phyloP scores from a whole-genome alignment of 179 eudicot genomes.

The Spergularia azorica region DNA sequence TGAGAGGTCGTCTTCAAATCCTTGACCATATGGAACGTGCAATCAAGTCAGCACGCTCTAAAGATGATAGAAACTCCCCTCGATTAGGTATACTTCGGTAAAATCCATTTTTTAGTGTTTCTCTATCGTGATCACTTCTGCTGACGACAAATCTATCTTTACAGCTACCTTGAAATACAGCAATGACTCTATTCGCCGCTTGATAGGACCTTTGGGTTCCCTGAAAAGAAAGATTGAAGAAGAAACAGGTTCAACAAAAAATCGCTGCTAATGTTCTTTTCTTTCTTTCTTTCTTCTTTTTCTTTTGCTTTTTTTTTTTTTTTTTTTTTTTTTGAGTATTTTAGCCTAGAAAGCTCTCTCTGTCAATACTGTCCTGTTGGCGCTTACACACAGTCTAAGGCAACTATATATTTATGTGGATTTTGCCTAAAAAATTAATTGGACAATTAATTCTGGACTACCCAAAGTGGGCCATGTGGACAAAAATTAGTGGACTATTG shows the following conservation, averaged over 20 bases:
- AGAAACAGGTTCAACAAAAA: constrained; percentile 67
- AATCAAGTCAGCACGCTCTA: constrained; percentile 67
- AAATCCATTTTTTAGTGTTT: neutral
- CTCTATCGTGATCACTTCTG: constrained; percentile 4
- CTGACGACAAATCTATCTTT: constrained; percentile 12
- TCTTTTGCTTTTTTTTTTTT: neutral
- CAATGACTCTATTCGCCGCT: constrained; percentile 85
- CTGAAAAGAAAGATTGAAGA: constrained; percentile 84
- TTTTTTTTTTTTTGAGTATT: neutral
- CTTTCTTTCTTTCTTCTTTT: neutral
- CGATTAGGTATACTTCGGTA: constrained; percentile 52
- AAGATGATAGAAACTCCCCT: constrained; percentile 71
- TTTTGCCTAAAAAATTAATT: neutral
- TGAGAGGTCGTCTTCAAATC: constrained; percentile 82
- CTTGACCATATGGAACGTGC: constrained; percentile 88
- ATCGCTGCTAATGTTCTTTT: neutral
- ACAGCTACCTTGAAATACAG: constrained; percentile 75
- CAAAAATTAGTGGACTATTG: neutral
- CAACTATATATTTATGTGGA: neutral
- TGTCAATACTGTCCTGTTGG: no score
- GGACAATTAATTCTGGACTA: neutral
- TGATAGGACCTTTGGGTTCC: constrained; percentile 91
- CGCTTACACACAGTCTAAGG: no score
- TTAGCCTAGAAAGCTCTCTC: no score
- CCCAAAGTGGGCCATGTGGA: neutral